Conservation (phyloP, 306 rosid species). For the Styphnolobium japonicum region DNA sequence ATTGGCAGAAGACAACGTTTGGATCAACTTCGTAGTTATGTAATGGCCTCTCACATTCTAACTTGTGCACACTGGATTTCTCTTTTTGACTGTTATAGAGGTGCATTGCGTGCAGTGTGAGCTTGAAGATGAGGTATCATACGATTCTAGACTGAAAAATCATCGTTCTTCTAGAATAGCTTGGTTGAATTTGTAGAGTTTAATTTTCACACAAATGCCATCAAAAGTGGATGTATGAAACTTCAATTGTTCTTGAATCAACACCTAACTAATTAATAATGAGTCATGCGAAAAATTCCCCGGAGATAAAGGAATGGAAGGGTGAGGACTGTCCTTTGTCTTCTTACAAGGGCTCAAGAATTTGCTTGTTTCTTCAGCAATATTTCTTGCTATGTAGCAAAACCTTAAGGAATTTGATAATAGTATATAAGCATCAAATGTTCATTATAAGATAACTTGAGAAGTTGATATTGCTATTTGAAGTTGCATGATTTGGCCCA, state of each 20-base stretch:
- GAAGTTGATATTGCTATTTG: neutral
- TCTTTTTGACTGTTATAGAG: neutral
- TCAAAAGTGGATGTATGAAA: neutral
- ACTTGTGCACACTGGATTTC: neutral
- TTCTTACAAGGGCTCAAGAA: no score
- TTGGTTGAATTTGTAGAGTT: no score
- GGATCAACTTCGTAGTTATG: neutral
- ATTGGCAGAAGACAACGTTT: neutral
- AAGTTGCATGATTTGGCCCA: neutral
- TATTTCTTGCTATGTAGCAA: no score
- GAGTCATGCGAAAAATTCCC: neutral
- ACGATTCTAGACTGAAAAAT: neutral
- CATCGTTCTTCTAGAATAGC: no score
- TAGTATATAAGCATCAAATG: no score
- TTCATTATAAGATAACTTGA: no score
- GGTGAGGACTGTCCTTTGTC: no score
- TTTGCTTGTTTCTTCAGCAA: no score
- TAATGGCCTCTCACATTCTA: neutral
- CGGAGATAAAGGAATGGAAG: no score
- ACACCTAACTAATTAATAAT: neutral
- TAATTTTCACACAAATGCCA: neutral
- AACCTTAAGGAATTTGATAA: no score
- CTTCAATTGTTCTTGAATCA: neutral
- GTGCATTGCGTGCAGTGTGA: neutral
- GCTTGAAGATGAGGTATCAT: neutral